A percentile compares a stretch with the other conserved stretches of the same genome.
Conservation (phyloP, 2,329 filamentous ascomycete genomes). For the Daldinia sp. region DNA sequence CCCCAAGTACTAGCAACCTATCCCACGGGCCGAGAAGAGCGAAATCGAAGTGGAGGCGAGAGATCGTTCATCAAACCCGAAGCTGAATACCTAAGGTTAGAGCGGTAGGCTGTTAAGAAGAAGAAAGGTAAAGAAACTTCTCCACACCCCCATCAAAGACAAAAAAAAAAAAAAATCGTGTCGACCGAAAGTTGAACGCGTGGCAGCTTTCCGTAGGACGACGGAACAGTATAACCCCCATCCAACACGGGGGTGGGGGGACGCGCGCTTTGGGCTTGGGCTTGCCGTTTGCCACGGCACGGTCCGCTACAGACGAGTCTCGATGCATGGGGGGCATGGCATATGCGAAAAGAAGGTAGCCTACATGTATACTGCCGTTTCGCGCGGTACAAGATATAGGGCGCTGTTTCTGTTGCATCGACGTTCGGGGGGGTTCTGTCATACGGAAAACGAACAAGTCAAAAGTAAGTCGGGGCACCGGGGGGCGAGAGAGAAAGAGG, state of each 20-base stretch:
- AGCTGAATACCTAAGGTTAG: neutral
- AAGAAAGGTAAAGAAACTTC: neutral
- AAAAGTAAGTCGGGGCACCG: too few species aligned
- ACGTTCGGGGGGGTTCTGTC: neutral
- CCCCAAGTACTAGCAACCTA: constrained; percentile 24
- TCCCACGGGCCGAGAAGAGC: neutral
- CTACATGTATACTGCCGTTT: constrained; percentile 10
- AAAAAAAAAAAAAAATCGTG: neutral
- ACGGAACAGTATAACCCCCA: constrained; percentile 9
- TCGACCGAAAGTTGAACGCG: constrained; percentile 29
- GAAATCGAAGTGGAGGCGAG: constrained; percentile 6
- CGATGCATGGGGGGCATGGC: constrained; percentile 5
- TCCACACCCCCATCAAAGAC: neutral
- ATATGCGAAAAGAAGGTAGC: neutral
- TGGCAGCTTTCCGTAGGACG: constrained; percentile 29
- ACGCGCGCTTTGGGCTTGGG: neutral
- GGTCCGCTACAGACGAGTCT: constrained; percentile 34
- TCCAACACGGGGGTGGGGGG: neutral
- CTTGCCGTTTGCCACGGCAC: constrained; percentile 39
- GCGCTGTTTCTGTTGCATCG: constrained; percentile 2
- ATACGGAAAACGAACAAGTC: constrained; percentile 2
- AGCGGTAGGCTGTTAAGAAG: neutral
- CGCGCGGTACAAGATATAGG: constrained; percentile 6
- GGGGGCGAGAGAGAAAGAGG: neutral
- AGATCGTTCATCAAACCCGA: constrained; percentile 3